Evolutionary conservation across 2,329 filamentous ascomycete genomes (phyloP), one percentile per base, ranked within the genome.

Genomic region (Fusarium concolor): DNA sequence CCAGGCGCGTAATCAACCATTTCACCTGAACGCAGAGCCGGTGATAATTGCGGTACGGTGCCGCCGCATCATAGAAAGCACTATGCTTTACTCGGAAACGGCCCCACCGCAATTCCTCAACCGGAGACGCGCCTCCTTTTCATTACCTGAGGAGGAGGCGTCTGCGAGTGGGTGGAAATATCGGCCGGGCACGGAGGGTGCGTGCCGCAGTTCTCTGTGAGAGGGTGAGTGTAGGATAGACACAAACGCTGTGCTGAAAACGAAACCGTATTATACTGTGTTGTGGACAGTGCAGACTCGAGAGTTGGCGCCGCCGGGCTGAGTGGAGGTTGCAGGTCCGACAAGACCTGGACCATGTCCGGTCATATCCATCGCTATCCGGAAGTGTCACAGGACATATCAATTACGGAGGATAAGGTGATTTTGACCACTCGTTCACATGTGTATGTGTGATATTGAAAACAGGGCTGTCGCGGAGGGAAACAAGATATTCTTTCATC

Each of bases 341-440:
- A 67, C 31, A 29, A 59, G 44, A 67, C 63, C 67, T 70, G 58
- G 58, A 63, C 67, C 67, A 67, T 69, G 62, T 46, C 62, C 54
- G 45, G 46, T 45, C 46, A 41, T 50, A 46, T 58, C 35, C 29
- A 46, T 41, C 39, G 12, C 10, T 53, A 44, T 56, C 55, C 65
- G 41, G 53, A 58, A 44, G 35, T 47, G 61, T 44, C 38, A 61
- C 41, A 61, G 50, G 55, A 29, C 24, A 57, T 52, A 44, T 22
- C 38, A 28, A 38, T 22, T 37, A 45, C 22, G 41, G 38, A 24
- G 43, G 41, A 50, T 51, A 39, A 51, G 35, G 47, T 44, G 56
- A 57, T 55, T 68, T 24, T 57, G 55, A 57, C 61, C 39, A 31
- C 20, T 50, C 14, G 29, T 42, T 28, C 29, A 31, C 5, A 24